Evolutionary conservation across 2,329 filamentous ascomycete genomes (phyloP), one percentile per base, ranked within the genome.

Genomic region (Paecilomyces fulvus): DNA sequence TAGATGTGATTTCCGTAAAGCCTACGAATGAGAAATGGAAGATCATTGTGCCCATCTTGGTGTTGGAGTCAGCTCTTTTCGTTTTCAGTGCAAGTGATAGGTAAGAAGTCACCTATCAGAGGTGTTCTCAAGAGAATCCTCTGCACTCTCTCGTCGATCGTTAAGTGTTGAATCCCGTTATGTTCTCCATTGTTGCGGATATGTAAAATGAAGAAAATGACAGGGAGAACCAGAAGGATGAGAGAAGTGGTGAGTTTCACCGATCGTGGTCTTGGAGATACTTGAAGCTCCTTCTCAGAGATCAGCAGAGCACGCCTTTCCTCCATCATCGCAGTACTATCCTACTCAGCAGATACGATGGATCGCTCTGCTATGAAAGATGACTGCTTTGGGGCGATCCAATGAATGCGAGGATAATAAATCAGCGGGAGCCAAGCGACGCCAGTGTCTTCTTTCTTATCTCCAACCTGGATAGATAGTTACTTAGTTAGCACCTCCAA

Each of bases 31-130:
- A 87, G 72, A 43, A 94, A 86, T 21, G 92, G 82, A 52, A 97
- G 80, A 69, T 97, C 92, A 73, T 95, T 88, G 69, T 96, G 92
- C 0, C 92, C 92, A 72, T 96, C 92, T 92, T 61, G 1, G 1
- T 11, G 3, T 46, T 20, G 50, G 6, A 56, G 55, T 57, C 52
- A 56, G 48, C 53, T 25, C 28, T 17, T 30, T 20, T 37, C 9
- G 6, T 14, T 43, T 20, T 56, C 55, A 28, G 56, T 55, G 43
- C 43, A 23, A 28, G 23, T 20, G 21, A 30, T 37, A 33, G 30
- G 46, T 9, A 14, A 25, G 11, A 9, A 21, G 65, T 51, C 63
- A 78, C 77, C 77, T 61, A 80, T 79, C 57, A 81, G 67, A 33
- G 79, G 79, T 5, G 77, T 80, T 20, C 71, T 63, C 5, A 67